These are phyloP conservation scores for Pascua guehoae DNA, from an alignment of 1,284 basidiomycete genomes.

Conservation along the genomic window DNA sequence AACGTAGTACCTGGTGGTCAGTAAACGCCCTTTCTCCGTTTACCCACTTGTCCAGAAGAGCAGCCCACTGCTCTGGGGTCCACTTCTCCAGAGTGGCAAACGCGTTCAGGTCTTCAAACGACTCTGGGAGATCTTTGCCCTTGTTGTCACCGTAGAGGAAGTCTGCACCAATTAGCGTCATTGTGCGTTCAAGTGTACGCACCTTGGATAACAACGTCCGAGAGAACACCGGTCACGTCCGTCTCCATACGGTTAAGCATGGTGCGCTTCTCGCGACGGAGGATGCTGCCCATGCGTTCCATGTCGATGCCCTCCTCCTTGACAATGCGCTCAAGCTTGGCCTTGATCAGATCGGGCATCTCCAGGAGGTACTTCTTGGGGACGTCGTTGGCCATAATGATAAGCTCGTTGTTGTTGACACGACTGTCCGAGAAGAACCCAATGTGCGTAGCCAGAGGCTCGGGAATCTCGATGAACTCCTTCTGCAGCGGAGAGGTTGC, in stretches of 20 bases:
- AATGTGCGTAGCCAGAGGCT: slow-evolving; percentile 82
- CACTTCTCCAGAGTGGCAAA: slow-evolving; percentile 67
- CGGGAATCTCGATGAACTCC: slow-evolving; percentile 87
- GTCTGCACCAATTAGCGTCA: slow-evolving; percentile 52
- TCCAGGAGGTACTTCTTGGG: slow-evolving; percentile 71
- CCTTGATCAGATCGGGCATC: slow-evolving; percentile 68
- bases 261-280: slow-evolving; percentile 83
- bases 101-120: slow-evolving; percentile 75
- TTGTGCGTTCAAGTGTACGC: slow-evolving; percentile 5
- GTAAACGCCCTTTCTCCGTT: too few species aligned
- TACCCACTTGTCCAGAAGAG: slow-evolving; percentile 68
- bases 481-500: slow-evolving; percentile 86
- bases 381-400: slow-evolving; percentile 77
- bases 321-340: slow-evolving; percentile 68
- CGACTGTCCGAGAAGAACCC: slow-evolving; percentile 75
- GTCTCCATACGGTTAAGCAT: slow-evolving; percentile 47
- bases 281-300: slow-evolving; percentile 81
- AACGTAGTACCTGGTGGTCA: slow-evolving; percentile 71
- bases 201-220: slow-evolving; percentile 61
- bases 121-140: slow-evolving; percentile 70
- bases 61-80: slow-evolving; percentile 73
- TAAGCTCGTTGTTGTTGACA: slow-evolving; percentile 70
- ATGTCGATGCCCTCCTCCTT: slow-evolving; percentile 77
- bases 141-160: slow-evolving; percentile 83
- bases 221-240: slow-evolving; percentile 32